Evolutionary conservation across 2,329 filamentous ascomycete species (phyloP).

Genomic region (Beauveria sp.): DNA sequence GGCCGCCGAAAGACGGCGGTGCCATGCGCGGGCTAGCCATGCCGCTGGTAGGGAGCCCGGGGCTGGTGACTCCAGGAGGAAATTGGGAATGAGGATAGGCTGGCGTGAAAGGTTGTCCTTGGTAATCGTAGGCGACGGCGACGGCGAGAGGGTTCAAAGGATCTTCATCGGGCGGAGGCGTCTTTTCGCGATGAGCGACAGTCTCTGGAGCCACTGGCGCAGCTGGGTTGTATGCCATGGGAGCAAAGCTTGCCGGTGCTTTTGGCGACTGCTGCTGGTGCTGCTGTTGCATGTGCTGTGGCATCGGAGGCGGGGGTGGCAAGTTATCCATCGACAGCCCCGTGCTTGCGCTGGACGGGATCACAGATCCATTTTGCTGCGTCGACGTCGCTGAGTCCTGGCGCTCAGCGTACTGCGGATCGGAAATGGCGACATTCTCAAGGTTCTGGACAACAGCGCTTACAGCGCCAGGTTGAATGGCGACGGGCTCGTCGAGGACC

Average conservation of each 20-base stretch:
- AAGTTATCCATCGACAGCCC: conserved; percentile 13
- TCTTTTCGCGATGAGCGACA: conserved; percentile 69
- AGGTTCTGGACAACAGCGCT: conserved; percentile 67
- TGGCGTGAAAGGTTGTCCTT: conserved; percentile 43
- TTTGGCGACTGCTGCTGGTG: conserved; percentile 1
- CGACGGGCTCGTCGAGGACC: conserved; percentile 55
- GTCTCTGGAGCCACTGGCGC: conserved; percentile 67
- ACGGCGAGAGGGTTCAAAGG: conserved; percentile 50
- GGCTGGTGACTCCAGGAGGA: conserved; percentile 35
- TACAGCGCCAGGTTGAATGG: conserved; percentile 39
- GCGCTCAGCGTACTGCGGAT: conserved; percentile 38
- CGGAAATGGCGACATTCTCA: conserved; percentile 61
- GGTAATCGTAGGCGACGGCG: conserved; percentile 49
- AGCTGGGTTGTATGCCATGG: conserved; percentile 72
- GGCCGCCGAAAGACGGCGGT: conserved; percentile 34
- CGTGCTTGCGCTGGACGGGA: conserved; percentile 12
- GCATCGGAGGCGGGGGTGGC: conserved; percentile 21
- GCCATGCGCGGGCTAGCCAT: conserved; percentile 31
- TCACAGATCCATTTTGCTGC: conserved; percentile 17
- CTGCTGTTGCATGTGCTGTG: conserved; percentile 20
- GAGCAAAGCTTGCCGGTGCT: conserved; percentile 38
- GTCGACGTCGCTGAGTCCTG: conserved; percentile 15
- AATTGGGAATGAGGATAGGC: conserved; percentile 40
- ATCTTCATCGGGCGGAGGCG: conserved; percentile 63
- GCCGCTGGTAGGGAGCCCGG: conserved; percentile 27